Base-by-base conservation (phyloP, 306 rosid genomes). In the Ceratonia siliqua region DNA sequence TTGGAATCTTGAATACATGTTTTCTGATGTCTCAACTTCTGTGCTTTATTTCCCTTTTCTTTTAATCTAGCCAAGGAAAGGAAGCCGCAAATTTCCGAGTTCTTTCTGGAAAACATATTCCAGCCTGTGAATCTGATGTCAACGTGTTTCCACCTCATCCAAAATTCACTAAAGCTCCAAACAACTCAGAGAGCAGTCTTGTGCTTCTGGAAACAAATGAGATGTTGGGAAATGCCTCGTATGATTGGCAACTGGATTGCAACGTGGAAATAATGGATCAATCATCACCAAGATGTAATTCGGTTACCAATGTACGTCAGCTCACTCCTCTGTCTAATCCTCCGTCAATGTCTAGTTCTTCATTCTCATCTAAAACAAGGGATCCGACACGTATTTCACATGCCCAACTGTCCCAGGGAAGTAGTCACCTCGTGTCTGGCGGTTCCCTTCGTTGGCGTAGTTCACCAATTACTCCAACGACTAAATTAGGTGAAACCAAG, bases 381-480 rank as follows among this genome's bases (percentile, higher is more conserved):
- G 79, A 81, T 39, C 68, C 42, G 56, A 56, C 30, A 28, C 74
- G 70, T 28, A 56, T 28, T 39, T 45, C 79, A 12, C 68, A 68
- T 61, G 38, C 32, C 48, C 78, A 63, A 52, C 76, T 15, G 6
- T 45, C 25, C 33, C 83, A 63, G 21, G 74, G 72, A 39, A n/a
- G n/a, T n/a, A n/a, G n/a, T n/a, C n/a, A n/a, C n/a, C n/a, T n/a
- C n/a, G n/a, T n/a, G n/a, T n/a, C n/a, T n/a, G n/a, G n/a, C n/a
- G n/a, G n/a, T n/a, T n/a, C n/a, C n/a, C n/a, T n/a, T n/a, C n/a
- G n/a, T n/a, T 81, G 82, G 87, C 79, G 42, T 32, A 43, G 80
- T 75, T 85, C 96, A 30, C 91, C 90, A 5, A 48, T 70, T 71
- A 82, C 92, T 21, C 92, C 92, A 14, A 68, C 36, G 63, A 64